phyloP scores from a whole-genome alignment of 305 asterid genomes.

The Fraxinus dipetala region DNA sequence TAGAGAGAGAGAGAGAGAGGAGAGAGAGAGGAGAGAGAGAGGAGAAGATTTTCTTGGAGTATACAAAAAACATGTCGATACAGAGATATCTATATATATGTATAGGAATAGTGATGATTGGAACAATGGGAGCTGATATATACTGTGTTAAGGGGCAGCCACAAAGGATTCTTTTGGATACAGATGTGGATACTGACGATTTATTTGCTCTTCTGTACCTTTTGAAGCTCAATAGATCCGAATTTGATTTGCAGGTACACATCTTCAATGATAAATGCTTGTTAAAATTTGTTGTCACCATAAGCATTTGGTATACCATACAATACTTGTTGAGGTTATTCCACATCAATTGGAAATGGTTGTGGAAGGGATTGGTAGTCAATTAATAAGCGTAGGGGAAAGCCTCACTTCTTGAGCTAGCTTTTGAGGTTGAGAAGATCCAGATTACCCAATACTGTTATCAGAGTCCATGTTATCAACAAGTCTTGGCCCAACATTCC shows the following conservation, averaged over 20 bases:
- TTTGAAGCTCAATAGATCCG: conserved; percentile 68
- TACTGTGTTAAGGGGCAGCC: conserved; percentile 33
- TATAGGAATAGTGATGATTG: conserved; percentile 23
- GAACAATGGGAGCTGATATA: conserved; percentile 9
- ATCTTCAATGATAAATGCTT: neutral
- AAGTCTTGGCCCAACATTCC: too few relatives aligned
- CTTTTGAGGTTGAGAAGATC: too few relatives aligned
- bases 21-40: neutral
- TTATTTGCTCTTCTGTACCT: conserved; percentile 73
- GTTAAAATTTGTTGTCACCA: neutral
- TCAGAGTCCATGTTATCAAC: too few relatives aligned
- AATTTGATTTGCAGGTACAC: conserved; percentile 69
- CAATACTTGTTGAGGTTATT: neutral
- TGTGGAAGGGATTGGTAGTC: too few relatives aligned
- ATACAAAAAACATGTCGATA: conserved; percentile 24
- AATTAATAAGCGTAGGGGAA: too few relatives aligned
- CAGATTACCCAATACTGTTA: too few relatives aligned
- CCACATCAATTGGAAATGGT: too few relatives aligned
- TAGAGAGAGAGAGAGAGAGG: neutral
- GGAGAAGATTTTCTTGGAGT: neutral
- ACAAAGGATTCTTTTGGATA: conserved; percentile 68
- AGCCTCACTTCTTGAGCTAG: too few relatives aligned
- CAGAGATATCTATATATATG: conserved; percentile 24
- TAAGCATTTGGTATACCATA: neutral
- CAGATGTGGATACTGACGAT: conserved; percentile 88